phyloP scores from a whole-genome alignment of 1,139 yeast genomes.

The Candida sanyaensis region DNA sequence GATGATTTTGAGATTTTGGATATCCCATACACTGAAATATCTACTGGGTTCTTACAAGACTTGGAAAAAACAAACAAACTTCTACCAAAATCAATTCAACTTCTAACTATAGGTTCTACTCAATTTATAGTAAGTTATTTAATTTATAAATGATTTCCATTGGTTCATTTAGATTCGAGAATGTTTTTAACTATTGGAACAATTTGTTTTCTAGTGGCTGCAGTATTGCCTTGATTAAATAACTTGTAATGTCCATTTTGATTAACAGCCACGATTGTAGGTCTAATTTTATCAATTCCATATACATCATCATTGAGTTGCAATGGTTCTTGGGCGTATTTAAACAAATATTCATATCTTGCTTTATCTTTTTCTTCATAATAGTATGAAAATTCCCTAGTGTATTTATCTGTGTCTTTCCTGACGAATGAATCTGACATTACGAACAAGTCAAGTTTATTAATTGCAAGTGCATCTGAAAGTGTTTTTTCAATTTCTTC shows the following conservation, averaged over 20 bases:
- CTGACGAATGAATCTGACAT: constrained; percentile 64
- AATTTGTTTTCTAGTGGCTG: constrained; percentile 84
- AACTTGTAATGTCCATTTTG: constrained; percentile 22
- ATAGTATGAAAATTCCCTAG: constrained; percentile 58
- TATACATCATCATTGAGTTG: constrained; percentile 26
- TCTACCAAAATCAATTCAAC: constrained; percentile 11
- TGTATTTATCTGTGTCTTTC: constrained; percentile 39
- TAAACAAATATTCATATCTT: constrained; percentile 25
- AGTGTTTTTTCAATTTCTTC: constrained; percentile 42
- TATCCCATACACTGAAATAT: constrained; percentile 26
- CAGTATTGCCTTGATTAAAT: constrained; percentile 54
- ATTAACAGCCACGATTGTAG: constrained; percentile 15
- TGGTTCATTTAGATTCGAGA: constrained; percentile 20
- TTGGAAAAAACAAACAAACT: constrained; percentile 24
- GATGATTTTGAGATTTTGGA: constrained; percentile 40
- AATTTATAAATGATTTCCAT: constrained; percentile 3
- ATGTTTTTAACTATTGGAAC: constrained; percentile 58
- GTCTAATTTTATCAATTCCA: constrained; percentile 14
- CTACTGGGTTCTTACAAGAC: constrained; percentile 23
- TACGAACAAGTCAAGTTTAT: constrained; percentile 53
- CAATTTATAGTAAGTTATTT: constrained; percentile 14
- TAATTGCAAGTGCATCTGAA: constrained; percentile 31
- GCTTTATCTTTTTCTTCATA: constrained; percentile 19
- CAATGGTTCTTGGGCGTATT: constrained; percentile 29
- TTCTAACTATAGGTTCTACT: constrained; percentile 11